Base-by-base conservation (phyloP, 2,329 filamentous ascomycete species). In the Erysiphe pisi region DNA sequence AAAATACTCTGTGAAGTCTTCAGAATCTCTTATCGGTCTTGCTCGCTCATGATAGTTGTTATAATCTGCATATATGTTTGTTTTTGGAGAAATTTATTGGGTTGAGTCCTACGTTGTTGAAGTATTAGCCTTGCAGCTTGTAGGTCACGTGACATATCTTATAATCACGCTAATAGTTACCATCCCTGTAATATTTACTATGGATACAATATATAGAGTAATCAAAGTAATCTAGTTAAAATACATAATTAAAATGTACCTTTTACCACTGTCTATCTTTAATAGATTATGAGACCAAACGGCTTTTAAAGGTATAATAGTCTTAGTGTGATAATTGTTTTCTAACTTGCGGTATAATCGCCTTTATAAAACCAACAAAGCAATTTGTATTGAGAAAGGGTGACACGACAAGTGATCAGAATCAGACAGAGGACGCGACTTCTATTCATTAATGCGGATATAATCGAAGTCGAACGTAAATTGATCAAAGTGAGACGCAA, bases 221-320 rank as follows among this genome's bases (percentile, higher is more conserved):
- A 52, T 11, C 47, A 52, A 52, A 52, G 47, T 52, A 52, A 52
- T 52, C 47, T 20, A 52, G 47, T 11, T 11, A 20, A 52, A 11
- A 52, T 11, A 11, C 11, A 11, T 52, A 52, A 11, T 52, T 11
- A 52, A 52, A 11, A 52, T 52, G 20, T 52, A 52, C 20, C 47
- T 52, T 52, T 52, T 52, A 52, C 47, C 47, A 52, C 47, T 52
- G 47, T 52, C 20, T 20, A 68, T 31, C 61, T 68, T 68, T 68
- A 68, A 68, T 31, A 68, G 61, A 31, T 16, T 68, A 68, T 68
- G 22, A 68, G 61, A 68, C 61, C 61, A 68, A 68, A 68, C 25
- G n/a, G 25, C 61, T 68, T 31, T 28, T 68, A 68, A 31, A 28
- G 58, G 25, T n/a, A n/a, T 28, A n/a, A 28, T 63, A 63, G 11